Base-by-base conservation (phyloP, 1,284 basidiomycete species). In the Cryptococcus sp. region DNA sequence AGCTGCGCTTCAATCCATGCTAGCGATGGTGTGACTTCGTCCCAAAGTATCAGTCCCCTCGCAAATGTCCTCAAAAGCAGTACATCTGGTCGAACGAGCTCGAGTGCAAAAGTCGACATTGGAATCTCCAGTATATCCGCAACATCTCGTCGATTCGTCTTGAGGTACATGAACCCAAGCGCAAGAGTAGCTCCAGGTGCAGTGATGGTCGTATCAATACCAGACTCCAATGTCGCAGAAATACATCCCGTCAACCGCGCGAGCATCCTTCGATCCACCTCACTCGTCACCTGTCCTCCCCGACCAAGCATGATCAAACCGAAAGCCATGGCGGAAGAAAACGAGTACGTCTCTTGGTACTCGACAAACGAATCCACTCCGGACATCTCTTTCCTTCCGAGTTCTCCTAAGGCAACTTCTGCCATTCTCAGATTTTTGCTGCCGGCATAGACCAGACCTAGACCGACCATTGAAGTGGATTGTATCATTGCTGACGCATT, bases 291-390 rank as follows among this genome's bases (percentile, higher is more conserved):
- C 5, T 68, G 79, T 0, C 85, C 83, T 0, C 92, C 92, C 63
- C 86, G 87, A 5, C 90, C 93, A 4, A 98, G 83, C 87, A 97
- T 94, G 73, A 96, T 88, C 82, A 97, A 88, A 0, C 96, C 96
- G 68, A 96, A 96, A 0, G 89, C 86, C 45, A 97, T 82, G 4
- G 89, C 90, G 1, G 92, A 87, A 2, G 90, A 84, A 61, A 93
- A 86, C 0, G 92, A 89, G 71, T 98, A 98, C 0, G 92, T 87
- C 71, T 98, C 96, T 36, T 89, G 83, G 69, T 90, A 84, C 58
- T 91, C 89, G 60, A 86, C 86, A 65, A 85, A 89, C 41, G 88
- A 80, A 61, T 96, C 90, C 0, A 88, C 84, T 55, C 86, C 87
- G 3, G 84, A 82, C 30, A 94, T 82, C 65, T 90, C 86, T 55